phyloP scores from a whole-genome alignment of 371 early-diverging fungal species.

The Blakeslea trispora region DNA sequence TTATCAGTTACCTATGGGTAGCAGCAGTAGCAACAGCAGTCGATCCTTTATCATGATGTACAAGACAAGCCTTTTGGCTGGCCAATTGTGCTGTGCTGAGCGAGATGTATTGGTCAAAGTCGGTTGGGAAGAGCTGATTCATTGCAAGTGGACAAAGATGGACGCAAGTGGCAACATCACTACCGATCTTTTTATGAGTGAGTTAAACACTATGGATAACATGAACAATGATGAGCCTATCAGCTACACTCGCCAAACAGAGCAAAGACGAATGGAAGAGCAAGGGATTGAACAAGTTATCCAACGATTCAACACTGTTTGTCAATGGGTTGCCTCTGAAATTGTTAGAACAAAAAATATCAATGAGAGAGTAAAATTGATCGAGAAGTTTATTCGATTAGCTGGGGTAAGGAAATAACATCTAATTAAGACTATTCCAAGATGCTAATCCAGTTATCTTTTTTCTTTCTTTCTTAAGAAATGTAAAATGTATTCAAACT shows the following conservation, averaged over 20 bases:
- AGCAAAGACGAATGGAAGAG: conserved; percentile 16
- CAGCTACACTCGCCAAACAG: conserved; percentile 25
- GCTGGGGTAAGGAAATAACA: conserved; percentile 52
- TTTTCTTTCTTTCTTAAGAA: too few relatives aligned
- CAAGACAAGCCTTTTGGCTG: conserved; percentile 57
- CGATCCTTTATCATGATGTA: conserved; percentile 55
- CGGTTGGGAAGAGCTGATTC: conserved; percentile 68
- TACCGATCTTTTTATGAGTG: background rate
- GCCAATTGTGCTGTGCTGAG: conserved; percentile 67
- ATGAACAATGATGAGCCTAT: conserved; percentile 11
- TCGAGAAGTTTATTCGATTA: conserved; percentile 73
- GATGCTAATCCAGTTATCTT: too few relatives aligned
- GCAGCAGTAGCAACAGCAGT: background rate
- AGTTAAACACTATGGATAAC: background rate
- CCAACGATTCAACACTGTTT: conserved; percentile 66
- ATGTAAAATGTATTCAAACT: conserved; percentile 65
- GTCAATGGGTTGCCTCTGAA: conserved; percentile 74
- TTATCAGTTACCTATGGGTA: background rate
- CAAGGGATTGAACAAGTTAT: conserved; percentile 61
- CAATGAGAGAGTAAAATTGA: conserved; percentile 59
- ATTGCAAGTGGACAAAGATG: conserved; percentile 61
- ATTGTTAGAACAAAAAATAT: conserved; percentile 56
- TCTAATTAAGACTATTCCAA: background rate
- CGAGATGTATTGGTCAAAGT: conserved; percentile 57
- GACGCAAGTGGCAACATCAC: conserved; percentile 24